These are phyloP conservation scores for Aspergillus leporis DNA, from an alignment of 495 filamentous ascomycete species.

Conservation along the genomic window DNA sequence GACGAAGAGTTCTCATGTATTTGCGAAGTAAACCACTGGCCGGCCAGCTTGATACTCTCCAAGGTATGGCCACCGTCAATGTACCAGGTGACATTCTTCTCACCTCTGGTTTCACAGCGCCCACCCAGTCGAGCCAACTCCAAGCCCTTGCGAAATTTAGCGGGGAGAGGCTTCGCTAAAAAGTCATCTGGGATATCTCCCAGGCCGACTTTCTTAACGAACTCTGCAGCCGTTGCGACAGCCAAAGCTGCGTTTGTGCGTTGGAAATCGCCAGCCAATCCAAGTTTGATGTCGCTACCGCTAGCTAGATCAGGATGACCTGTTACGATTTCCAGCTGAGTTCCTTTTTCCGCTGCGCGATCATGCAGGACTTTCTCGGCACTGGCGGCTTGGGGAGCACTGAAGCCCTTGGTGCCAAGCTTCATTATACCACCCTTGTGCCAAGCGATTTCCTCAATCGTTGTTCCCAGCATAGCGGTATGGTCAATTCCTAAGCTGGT, in stretches of 20 bases:
- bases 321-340: slow-evolving; percentile 59
- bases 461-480: slow-evolving; percentile 71
- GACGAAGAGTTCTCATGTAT: slow-evolving; percentile 48
- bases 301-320: slow-evolving; percentile 62
- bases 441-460: slow-evolving; percentile 93
- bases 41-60: slow-evolving; percentile 79
- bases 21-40: slow-evolving; percentile 74
- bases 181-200: slow-evolving; percentile 46
- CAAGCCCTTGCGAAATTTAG: slow-evolving; percentile 71
- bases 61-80: slow-evolving; percentile 91
- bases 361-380: slow-evolving; percentile 69
- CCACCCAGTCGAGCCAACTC: slow-evolving; percentile 76
- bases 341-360: slow-evolving; percentile 67
- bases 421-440: slow-evolving; percentile 97
- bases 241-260: slow-evolving; percentile 84
- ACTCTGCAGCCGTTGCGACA: slow-evolving; percentile 67
- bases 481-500: slow-evolving; percentile 92
- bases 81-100: slow-evolving; percentile 75
- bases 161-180: slow-evolving; percentile 54
- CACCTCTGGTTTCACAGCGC: slow-evolving; percentile 74
- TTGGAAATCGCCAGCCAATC: slow-evolving; percentile 79
- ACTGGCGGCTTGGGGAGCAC: slow-evolving; percentile 63
- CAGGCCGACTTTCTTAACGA: slow-evolving; percentile 47
- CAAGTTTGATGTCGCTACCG: slow-evolving; percentile 59
- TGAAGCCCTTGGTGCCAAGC: slow-evolving; percentile 64